Conservation (phyloP, 805 yeast species). For the Wickerhamomyces subpelliculosus region DNA sequence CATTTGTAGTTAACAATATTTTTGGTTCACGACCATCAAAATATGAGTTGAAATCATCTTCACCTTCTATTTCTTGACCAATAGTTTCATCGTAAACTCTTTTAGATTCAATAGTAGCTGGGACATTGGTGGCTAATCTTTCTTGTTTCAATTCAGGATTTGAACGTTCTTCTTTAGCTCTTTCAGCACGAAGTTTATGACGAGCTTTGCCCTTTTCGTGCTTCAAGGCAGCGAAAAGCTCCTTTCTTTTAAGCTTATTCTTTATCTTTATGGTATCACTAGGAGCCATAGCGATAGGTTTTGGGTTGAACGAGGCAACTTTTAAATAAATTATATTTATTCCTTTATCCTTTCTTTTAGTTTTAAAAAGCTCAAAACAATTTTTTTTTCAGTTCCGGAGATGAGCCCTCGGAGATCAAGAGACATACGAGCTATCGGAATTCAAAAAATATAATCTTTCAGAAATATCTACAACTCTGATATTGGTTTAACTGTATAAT, state of each 20-base stretch:
- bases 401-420: slow-evolving; percentile 1
- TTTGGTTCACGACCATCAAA: slow-evolving; percentile 50
- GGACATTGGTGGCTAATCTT: slow-evolving; percentile 42
- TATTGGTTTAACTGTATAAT: background rate
- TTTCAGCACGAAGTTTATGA: slow-evolving; percentile 68
- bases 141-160: slow-evolving; percentile 80
- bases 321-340: too few species aligned
- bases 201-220: slow-evolving; percentile 70
- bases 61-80: slow-evolving; percentile 21
- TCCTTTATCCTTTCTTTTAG: background rate
- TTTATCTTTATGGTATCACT: slow-evolving; percentile 42
- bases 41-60: slow-evolving; percentile 22
- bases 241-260: slow-evolving; percentile 77
- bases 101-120: slow-evolving; percentile 21
- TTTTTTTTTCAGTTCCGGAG: background rate
- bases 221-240: slow-evolving; percentile 65
- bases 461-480: background rate
- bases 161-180: slow-evolving; percentile 81
- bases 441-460: background rate
- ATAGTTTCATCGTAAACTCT: slow-evolving; percentile 23
- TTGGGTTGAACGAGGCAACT: background rate
- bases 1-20: slow-evolving; percentile 83
- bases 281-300: slow-evolving; percentile 9
- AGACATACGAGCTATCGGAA: background rate
- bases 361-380: background rate